Evolutionary conservation across 306 rosid genomes (phyloP), one percentile per base, ranked within the genome.

Genomic region (Hippophae tibetana): DNA sequence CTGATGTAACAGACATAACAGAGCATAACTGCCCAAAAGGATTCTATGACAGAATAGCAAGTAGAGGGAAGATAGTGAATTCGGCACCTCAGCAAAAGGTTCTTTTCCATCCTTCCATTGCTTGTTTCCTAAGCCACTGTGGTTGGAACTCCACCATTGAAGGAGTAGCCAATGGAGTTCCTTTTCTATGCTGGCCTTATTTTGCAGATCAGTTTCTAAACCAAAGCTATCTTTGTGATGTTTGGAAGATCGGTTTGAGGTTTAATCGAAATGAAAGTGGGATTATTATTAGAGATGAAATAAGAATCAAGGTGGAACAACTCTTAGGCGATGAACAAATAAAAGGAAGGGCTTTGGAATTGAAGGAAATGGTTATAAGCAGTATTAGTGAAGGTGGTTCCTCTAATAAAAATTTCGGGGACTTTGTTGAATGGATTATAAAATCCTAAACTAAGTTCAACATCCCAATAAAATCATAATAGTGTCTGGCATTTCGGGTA

Each of bases 61-160:
- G 13, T 43, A 14, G 43, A 18, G 87, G 76, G 3, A 56, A 60
- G 42, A 50, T 82, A 0, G 62, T 78, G 10, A 26, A 52, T 10
- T 78, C 81, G 86, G 71, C 77, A 1, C 82, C 86, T 12, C 84
- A 84, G 49, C 65, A 55, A 23, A 73, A 69, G 53, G 81, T 62
- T 2, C 54, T 79, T 27, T 47, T 26, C 1, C 85, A 79, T 62
- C 75, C 75, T 51, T 53, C 79, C 18, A 41, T 75, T 7, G 81
- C 79, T 48, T 73, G 78, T 40, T 78, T 84, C 26, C 6, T 81
- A 10, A 78, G 70, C 58, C 82, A 81, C 47, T 84, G 87, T 51
- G 84, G 90, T 52, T 81, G 84, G 84, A 84, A 76, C 60, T 81
- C 90, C 12, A 76, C 84, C 7, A 23, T 74, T 12, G 83, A 83